These are phyloP conservation scores for Acacia confusa DNA, from an alignment of 306 rosid genomes.

Conservation along the genomic window DNA sequence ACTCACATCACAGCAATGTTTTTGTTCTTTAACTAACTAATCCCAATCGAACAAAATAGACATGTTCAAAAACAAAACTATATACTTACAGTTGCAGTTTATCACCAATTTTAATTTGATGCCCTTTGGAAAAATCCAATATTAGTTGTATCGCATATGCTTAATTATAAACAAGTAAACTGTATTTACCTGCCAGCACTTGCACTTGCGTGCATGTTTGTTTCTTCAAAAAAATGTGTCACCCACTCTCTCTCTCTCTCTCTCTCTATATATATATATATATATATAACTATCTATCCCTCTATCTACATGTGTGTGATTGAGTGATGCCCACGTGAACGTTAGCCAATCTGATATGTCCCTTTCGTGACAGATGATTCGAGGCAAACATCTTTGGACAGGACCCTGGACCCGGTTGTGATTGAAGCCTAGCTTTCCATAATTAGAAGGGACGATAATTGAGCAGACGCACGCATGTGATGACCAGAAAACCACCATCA, in stretches of 20 bases:
- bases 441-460: not conserved
- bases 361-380: not conserved
- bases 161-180: not conserved
- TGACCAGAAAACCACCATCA: not conserved
- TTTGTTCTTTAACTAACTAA: not conserved
- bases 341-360: conserved; percentile 21
- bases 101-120: not conserved
- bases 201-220: conserved; percentile 4
- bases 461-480: not conserved
- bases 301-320: not conserved
- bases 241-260: not conserved
- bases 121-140: not conserved
- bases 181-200: not conserved
- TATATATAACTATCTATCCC: not conserved
- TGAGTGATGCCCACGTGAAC: conserved; percentile 28
- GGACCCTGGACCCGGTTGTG: not conserved
- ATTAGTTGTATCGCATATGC: not conserved
- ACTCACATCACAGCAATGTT: no score
- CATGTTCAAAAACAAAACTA: not conserved
- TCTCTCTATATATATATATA: no score
- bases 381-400: conserved; percentile 31
- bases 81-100: not conserved
- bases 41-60: not conserved
- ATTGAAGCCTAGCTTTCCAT: not conserved
- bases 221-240: not conserved